phyloP scores from a whole-genome alignment of 495 filamentous ascomycete genomes.

The Neurospora sp. region DNA sequence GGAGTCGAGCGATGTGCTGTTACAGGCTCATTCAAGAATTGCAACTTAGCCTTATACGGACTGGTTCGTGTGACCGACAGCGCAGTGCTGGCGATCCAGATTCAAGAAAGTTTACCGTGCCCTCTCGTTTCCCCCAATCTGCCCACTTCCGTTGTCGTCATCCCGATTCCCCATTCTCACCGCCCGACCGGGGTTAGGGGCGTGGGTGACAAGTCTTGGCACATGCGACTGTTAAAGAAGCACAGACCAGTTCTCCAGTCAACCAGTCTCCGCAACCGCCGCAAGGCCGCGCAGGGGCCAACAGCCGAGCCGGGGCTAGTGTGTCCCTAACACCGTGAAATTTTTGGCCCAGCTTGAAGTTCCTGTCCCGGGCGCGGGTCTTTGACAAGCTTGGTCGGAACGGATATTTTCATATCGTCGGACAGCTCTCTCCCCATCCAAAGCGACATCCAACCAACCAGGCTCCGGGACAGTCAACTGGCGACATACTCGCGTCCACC shows the following conservation, averaged over 20 bases:
- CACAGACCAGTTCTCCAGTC: neutral
- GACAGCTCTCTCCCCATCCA: neutral
- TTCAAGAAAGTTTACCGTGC: neutral
- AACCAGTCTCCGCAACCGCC: neutral
- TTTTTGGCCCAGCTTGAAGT: constrained; percentile 17
- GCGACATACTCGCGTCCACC: neutral
- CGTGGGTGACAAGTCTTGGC: neutral
- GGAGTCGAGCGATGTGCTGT: neutral
- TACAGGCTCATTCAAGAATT: neutral
- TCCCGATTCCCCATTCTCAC: neutral
- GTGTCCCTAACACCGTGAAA: constrained; percentile 14
- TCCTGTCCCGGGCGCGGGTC: neutral
- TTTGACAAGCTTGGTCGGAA: neutral
- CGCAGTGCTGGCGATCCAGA: neutral
- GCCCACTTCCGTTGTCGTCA: neutral
- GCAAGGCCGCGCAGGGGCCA: constrained; percentile 8
- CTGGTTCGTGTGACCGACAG: neutral
- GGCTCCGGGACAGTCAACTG: neutral
- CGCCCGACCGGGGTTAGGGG: neutral
- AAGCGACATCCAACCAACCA: neutral
- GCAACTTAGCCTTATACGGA: neutral
- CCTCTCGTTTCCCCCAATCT: neutral
- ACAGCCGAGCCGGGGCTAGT: constrained; percentile 1
- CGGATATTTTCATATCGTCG: neutral
- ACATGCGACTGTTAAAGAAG: neutral